These are phyloP conservation scores for Pythium oligandrum DNA, from an alignment of 352 stramenopile species.

Conservation along the genomic window DNA sequence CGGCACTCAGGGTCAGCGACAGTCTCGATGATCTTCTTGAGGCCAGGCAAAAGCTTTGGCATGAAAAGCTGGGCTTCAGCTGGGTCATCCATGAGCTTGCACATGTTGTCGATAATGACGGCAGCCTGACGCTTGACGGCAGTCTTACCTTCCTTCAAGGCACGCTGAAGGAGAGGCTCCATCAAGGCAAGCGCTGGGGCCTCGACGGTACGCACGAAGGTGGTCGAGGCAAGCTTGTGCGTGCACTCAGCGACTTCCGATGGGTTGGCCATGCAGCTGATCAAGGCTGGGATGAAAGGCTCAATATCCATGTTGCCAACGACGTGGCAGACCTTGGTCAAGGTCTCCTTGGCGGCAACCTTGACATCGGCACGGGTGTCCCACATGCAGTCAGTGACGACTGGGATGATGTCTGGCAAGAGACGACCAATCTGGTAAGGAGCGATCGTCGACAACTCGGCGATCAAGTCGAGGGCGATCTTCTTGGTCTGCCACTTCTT, in stretches of 20 bases:
- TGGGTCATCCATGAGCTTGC: conserved; percentile 97
- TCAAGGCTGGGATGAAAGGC: conserved; percentile 97
- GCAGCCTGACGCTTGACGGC: conserved; percentile 96
- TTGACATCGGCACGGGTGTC: conserved; percentile 99
- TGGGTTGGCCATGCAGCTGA: conserved; percentile 96
- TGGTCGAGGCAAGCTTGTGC: conserved; percentile 97
- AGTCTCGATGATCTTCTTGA: conserved; percentile 95
- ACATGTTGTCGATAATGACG: conserved; percentile 99
- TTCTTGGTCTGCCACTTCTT: conserved; percentile 98
- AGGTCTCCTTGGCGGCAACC: conserved; percentile 90
- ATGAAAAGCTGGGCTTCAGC: conserved; percentile 97
- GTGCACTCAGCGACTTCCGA: conserved; percentile 98
- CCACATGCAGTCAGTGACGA: conserved; percentile 98
- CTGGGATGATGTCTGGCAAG: conserved; percentile 96
- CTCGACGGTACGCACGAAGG: conserved; percentile 98
- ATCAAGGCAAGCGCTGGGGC: conserved; percentile 95
- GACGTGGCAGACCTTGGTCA: conserved; percentile 94
- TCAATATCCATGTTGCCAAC: conserved; percentile 99
- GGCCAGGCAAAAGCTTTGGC: conserved; percentile 94
- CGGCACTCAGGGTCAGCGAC: conserved; percentile 97
- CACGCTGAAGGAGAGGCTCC: conserved; percentile 95
- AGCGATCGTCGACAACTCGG: conserved; percentile 87
- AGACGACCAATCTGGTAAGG: conserved; percentile 94
- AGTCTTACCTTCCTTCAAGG: conserved; percentile 94
- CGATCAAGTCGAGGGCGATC: conserved; percentile 92